A percentile compares a stretch with the other conserved stretches of the same genome.
Conservation (phyloP, 1,139 yeast genomes). For the Yamadazyma jaroonii region DNA sequence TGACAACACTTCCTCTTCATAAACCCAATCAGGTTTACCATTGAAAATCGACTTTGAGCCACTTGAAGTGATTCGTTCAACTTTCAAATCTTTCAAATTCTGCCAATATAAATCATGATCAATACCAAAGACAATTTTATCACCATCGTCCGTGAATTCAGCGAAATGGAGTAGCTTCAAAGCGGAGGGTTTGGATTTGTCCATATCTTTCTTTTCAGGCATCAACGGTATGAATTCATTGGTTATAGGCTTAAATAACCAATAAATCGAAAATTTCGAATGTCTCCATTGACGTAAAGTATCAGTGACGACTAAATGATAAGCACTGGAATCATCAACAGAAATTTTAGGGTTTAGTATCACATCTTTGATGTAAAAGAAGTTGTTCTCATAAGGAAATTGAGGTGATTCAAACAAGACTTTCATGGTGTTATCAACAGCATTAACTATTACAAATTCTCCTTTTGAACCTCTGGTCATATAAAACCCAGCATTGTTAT, state of each 20-base stretch:
- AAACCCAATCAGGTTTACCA: slow-evolving; percentile 95
- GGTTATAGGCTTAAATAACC: slow-evolving; percentile 29
- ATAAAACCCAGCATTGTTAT: slow-evolving; percentile 29
- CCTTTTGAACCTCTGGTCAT: slow-evolving; percentile 18
- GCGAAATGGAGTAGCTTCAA: slow-evolving; percentile 39
- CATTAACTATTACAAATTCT: slow-evolving; percentile 20
- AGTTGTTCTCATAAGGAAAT: slow-evolving; percentile 32
- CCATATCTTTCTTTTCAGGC: slow-evolving; percentile 20
- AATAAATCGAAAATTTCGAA: slow-evolving; percentile 38
- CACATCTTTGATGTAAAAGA: slow-evolving; percentile 28
- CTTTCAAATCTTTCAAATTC: slow-evolving; percentile 21
- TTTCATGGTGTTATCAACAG: slow-evolving; percentile 17
- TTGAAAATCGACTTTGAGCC: slow-evolving; percentile 70
- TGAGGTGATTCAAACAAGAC: slow-evolving; percentile 22
- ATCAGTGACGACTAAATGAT: slow-evolving; percentile 37
- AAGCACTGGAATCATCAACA: slow-evolving; percentile 21
- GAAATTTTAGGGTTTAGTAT: slow-evolving; percentile 33
- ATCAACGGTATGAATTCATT: slow-evolving; percentile 23
- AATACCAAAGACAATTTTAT: slow-evolving; percentile 31
- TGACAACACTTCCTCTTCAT: slow-evolving; percentile 85
- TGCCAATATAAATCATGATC: slow-evolving; percentile 43
- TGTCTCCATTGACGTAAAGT: slow-evolving; percentile 38
- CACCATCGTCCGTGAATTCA: slow-evolving; percentile 40
- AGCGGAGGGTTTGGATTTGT: slow-evolving; percentile 3
- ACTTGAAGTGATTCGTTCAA: slow-evolving; percentile 55